Conservation (phyloP, 1,139 yeast species). For the Protomyces pachydermus region DNA sequence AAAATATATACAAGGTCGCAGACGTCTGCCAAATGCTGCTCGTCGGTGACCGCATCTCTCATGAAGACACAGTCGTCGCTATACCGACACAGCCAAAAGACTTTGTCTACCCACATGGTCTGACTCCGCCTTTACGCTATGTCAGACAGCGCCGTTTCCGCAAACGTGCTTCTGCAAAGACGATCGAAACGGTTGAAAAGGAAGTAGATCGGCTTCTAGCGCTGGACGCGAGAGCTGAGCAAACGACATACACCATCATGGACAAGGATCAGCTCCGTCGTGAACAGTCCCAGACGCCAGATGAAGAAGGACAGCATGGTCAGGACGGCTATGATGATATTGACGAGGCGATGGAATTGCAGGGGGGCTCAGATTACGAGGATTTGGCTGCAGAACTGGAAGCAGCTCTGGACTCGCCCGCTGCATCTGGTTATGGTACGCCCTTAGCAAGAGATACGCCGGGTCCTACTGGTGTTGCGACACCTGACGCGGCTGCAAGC, state of each 20-base stretch:
- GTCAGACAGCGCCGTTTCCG: slow-evolving; percentile 54
- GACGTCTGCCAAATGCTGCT: slow-evolving; percentile 83
- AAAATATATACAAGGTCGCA: slow-evolving; percentile 78
- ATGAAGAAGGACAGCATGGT: slow-evolving; percentile 33
- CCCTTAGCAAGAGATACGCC: slow-evolving; percentile 35
- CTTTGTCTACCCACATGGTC: slow-evolving; percentile 63
- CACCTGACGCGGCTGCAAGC: slow-evolving; percentile 1
- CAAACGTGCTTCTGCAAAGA: slow-evolving; percentile 47
- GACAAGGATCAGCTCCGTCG: slow-evolving; percentile 46
- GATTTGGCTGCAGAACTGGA: slow-evolving; percentile 38
- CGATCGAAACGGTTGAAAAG: slow-evolving; percentile 63
- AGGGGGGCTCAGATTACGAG: slow-evolving; percentile 33
- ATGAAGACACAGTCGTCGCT: slow-evolving; percentile 50
- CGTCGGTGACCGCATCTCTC: slow-evolving; percentile 59
- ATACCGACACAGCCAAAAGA: slow-evolving; percentile 40
- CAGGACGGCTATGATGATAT: not conserved
- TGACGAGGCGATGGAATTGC: slow-evolving; percentile 17
- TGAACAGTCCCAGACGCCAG: slow-evolving; percentile 33
- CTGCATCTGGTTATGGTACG: not conserved
- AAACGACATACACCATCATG: slow-evolving; percentile 68
- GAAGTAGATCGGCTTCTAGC: slow-evolving; percentile 71
- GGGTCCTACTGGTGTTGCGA: slow-evolving; percentile 33
- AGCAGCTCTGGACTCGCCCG: slow-evolving; percentile 33
- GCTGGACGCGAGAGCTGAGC: slow-evolving; percentile 79
- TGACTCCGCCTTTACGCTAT: slow-evolving; percentile 68